Evolutionary conservation across 2,329 filamentous ascomycete genomes (phyloP).

Genomic region (Nemania abortiva): DNA sequence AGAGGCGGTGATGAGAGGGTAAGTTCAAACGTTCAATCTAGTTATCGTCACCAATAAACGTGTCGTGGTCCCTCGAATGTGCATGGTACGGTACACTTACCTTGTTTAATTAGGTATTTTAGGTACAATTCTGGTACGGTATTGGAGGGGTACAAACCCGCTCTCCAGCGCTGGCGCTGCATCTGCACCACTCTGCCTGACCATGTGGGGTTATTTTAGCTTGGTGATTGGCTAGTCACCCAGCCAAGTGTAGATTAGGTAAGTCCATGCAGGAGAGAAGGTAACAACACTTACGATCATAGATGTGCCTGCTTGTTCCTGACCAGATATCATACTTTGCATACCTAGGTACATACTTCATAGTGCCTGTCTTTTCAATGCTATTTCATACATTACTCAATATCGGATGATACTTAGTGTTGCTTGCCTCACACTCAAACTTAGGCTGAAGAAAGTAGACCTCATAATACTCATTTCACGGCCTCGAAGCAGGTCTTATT

Average conservation of each 20-base stretch:
- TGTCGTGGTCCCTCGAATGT: constrained; percentile 27
- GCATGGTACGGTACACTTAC: constrained; percentile 3
- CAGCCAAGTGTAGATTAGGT: background rate
- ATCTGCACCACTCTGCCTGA: constrained; percentile 3
- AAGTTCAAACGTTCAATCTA: constrained; percentile 1
- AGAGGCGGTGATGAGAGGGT: constrained; percentile 36
- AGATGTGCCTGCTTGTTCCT: no score
- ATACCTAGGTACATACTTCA: no score
- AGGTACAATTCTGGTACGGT: background rate
- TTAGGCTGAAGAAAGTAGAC: background rate
- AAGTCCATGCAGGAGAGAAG: background rate
- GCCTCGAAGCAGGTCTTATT: constrained; percentile 33
- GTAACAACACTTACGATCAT: no score
- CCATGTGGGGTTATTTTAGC: constrained; percentile 31
- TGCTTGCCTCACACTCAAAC: background rate
- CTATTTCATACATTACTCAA: no score
- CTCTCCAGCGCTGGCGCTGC: background rate
- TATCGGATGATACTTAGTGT: background rate
- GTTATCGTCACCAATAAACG: constrained; percentile 24
- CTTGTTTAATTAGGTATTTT: constrained; percentile 3
- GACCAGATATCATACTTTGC: no score
- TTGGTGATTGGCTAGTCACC: constrained; percentile 22
- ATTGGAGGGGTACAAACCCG: constrained; percentile 32
- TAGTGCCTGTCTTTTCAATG: no score
- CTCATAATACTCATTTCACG: constrained; percentile 8